These are phyloP conservation scores for Solanum okadae DNA, from an alignment of 257 asterid genomes.

Conservation along the genomic window DNA sequence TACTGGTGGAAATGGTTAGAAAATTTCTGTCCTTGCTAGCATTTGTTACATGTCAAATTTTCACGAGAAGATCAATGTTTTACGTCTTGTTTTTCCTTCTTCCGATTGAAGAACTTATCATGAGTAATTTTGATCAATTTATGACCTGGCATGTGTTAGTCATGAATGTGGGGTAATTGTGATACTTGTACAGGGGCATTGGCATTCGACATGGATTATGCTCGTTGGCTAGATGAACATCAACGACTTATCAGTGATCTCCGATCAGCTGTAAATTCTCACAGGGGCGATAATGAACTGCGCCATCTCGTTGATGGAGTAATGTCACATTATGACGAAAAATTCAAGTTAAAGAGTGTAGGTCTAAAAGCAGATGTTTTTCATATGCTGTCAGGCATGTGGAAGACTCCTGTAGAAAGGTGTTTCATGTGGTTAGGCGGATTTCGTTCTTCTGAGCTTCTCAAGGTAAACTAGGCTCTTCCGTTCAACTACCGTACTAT, in stretches of 20 bases:
- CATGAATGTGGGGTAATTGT: neutral
- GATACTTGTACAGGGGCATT: constrained; percentile 36
- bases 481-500: neutral
- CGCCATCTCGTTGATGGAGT: constrained; percentile 64
- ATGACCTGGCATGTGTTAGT: neutral
- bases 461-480: constrained; percentile 39
- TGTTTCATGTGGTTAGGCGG: constrained; percentile 99
- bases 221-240: constrained; percentile 84
- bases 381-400: constrained; percentile 92
- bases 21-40: neutral
- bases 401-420: constrained; percentile 89
- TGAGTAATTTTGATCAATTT: neutral
- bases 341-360: constrained; percentile 51
- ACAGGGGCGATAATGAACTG: constrained; percentile 46
- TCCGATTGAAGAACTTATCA: neutral
- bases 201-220: constrained; percentile 78
- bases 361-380: constrained; percentile 74
- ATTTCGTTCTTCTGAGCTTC: constrained; percentile 80
- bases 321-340: constrained; percentile 73
- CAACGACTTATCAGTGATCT: constrained; percentile 51
- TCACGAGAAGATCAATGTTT: neutral
- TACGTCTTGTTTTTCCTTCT: neutral
- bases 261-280: constrained; percentile 63
- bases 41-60: neutral
- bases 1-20: constrained; percentile 54